phyloP scores from a whole-genome alignment of 2,329 filamentous ascomycete genomes.

The Didymella segeticola region DNA sequence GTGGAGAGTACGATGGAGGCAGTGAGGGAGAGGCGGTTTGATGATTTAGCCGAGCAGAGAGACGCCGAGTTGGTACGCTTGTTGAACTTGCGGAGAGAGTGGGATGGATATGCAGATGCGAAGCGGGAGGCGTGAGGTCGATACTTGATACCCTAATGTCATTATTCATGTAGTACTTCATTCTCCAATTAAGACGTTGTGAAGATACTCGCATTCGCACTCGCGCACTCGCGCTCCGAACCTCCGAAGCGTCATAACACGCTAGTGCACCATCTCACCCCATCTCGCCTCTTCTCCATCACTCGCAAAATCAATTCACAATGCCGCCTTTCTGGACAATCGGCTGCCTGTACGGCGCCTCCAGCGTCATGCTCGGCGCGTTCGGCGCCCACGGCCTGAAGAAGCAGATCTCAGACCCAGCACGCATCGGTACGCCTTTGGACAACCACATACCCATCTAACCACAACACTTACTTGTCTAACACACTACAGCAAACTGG shows the following conservation, averaged over 20 bases:
- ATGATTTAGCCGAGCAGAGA: constrained; percentile 20
- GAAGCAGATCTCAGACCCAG: constrained; percentile 64
- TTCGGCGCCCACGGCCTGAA: constrained; percentile 74
- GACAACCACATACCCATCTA: not conserved
- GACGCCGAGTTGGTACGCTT: constrained; percentile 24
- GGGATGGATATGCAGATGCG: constrained; percentile 18
- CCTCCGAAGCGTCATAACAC: not conserved
- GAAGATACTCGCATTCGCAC: too few relatives aligned
- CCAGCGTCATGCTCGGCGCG: constrained; percentile 67
- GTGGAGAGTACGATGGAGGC: constrained; percentile 21
- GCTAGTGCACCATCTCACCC: not conserved
- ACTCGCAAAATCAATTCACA: constrained; percentile 1
- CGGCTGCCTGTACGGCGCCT: constrained; percentile 68
- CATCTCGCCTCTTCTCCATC: not conserved
- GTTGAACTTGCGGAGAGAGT: constrained; percentile 20
- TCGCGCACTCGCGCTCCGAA: not conserved
- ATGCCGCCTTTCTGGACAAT: constrained; percentile 64
- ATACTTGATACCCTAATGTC: not conserved
- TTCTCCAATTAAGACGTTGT: too few relatives aligned
- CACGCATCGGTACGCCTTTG: constrained; percentile 52
- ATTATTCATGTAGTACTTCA: too few relatives aligned
- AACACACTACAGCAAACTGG: constrained; percentile 57
- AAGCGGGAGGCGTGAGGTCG: constrained; percentile 31
- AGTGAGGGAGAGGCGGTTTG: constrained; percentile 15
- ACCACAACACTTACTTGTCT: not conserved